These are phyloP conservation scores for Phytophthora multivora DNA, from an alignment of 352 stramenopile genomes.

Conservation along the genomic window DNA sequence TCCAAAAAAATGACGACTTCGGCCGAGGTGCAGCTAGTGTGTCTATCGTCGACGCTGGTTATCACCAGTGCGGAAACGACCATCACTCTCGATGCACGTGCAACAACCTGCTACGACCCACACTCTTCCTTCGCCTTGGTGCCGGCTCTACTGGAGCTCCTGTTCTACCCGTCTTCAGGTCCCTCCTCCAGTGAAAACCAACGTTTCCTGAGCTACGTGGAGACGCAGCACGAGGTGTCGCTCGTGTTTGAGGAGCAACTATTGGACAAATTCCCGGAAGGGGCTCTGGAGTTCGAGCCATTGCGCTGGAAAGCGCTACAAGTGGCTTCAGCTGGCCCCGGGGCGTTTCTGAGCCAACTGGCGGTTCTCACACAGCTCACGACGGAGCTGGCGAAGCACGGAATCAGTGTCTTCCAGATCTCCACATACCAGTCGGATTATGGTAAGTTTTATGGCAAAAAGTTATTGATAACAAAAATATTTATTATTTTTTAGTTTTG, in stretches of 20 bases:
- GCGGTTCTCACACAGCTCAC: slow-evolving; percentile 66
- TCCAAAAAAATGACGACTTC: slow-evolving; percentile 10
- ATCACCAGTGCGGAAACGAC: slow-evolving; percentile 53
- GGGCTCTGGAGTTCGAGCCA: slow-evolving; percentile 49
- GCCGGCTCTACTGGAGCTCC: slow-evolving; percentile 52
- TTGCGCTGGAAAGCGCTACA: slow-evolving; percentile 68
- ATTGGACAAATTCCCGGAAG: slow-evolving; percentile 39
- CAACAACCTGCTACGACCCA: not conserved
- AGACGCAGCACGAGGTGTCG: slow-evolving; percentile 71
- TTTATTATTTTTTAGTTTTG: slow-evolving; percentile 37
- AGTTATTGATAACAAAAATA: too few species aligned
- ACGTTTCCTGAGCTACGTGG: slow-evolving; percentile 68
- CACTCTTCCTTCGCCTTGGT: slow-evolving; percentile 36
- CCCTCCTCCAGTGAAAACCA: not conserved
- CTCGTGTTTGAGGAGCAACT: slow-evolving; percentile 64
- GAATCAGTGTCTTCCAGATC: slow-evolving; percentile 74
- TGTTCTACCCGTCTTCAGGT: slow-evolving; percentile 46
- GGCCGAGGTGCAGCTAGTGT: slow-evolving; percentile 63
- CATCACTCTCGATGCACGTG: slow-evolving; percentile 1
- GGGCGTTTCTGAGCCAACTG: slow-evolving; percentile 62
- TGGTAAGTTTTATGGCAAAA: slow-evolving; percentile 25
- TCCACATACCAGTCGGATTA: slow-evolving; percentile 79
- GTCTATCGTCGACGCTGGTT: slow-evolving; percentile 54
- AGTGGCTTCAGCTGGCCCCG: slow-evolving; percentile 55
- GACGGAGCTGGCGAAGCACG: slow-evolving; percentile 48